A percentile compares a stretch with the other conserved stretches of the same genome.
phyloP scores from a whole-genome alignment of 148 eudicot genomes.

The Camellia granthamiana region DNA sequence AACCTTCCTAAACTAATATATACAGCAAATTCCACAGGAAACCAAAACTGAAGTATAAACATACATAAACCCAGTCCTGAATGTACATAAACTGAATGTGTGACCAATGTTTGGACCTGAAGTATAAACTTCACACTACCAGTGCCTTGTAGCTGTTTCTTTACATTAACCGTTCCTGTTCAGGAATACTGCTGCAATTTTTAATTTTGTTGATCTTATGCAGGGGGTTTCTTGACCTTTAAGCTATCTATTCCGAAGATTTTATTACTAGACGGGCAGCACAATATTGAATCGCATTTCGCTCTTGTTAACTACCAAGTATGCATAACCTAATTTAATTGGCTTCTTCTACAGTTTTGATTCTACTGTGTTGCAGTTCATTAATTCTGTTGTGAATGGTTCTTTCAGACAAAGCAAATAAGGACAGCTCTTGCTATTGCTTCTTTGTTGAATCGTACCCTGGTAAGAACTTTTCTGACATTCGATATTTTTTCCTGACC shows the following conservation, averaged over 20 bases:
- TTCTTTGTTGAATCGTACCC: constrained; percentile 70
- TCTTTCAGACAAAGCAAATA: constrained; percentile 83
- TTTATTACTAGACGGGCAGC: constrained; percentile 75
- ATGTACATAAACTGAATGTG: neutral
- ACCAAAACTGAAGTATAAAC: neutral
- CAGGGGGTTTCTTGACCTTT: constrained; percentile 94
- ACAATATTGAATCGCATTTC: constrained; percentile 79
- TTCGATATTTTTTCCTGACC: neutral
- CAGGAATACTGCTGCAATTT: constrained; percentile 10
- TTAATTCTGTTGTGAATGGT: constrained; percentile 16
- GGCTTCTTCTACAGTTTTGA: constrained; percentile 8
- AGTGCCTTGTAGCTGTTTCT: constrained; percentile 10
- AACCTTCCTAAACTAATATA: neutral
- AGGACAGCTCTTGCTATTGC: constrained; percentile 92
- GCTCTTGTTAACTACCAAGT: constrained; percentile 82
- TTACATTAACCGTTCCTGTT: neutral
- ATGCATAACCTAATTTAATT: constrained; percentile 22
- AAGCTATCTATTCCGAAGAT: constrained; percentile 81
- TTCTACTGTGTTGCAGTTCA: constrained; percentile 10
- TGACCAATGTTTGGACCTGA: neutral
- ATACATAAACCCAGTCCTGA: neutral
- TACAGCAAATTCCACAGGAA: neutral
- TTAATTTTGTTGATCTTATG: constrained; percentile 19
- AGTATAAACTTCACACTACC: constrained; percentile 1
- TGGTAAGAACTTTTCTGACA: constrained; percentile 56